phyloP scores from a whole-genome alignment of 208 protist genomes.

The Polymyxa betae region DNA sequence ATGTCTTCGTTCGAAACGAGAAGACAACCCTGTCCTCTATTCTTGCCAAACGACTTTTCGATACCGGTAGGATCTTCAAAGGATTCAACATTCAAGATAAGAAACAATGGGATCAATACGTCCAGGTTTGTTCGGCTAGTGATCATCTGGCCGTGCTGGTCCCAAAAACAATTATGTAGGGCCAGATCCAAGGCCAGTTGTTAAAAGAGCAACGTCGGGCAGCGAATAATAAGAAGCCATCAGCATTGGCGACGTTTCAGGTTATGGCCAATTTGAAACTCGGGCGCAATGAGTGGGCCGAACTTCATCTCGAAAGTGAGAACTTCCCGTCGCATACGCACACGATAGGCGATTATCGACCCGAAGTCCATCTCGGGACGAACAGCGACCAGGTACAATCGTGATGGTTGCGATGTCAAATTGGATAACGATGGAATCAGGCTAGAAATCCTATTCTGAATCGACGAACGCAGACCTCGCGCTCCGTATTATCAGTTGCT shows the following conservation, averaged over 20 bases:
- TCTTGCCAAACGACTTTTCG: not conserved
- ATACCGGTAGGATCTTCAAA: conserved; percentile 3
- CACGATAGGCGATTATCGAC: conserved; percentile 37
- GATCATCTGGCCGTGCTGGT: not conserved
- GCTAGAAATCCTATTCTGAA: not conserved
- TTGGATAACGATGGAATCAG: not conserved
- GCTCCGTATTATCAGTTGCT: not conserved
- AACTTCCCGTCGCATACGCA: conserved; percentile 50
- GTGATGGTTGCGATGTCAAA: not conserved
- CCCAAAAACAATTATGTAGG: not conserved
- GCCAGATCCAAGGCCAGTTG: not conserved
- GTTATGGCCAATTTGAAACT: not conserved
- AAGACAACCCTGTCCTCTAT: conserved; percentile 25
- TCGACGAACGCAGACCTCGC: not conserved
- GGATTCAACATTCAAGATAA: conserved; percentile 6
- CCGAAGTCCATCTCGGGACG: not conserved
- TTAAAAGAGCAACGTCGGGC: conserved; percentile 36
- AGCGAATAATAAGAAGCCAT: not conserved
- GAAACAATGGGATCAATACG: conserved; percentile 51
- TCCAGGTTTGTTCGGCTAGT: not conserved
- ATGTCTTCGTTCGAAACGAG: conserved; percentile 39
- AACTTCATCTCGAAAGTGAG: conserved; percentile 28
- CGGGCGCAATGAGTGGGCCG: not conserved
- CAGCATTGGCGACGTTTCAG: not conserved
- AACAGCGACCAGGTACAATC: not conserved